Conservation (phyloP, 305 asterid species). For the Salvia sclarea region DNA sequence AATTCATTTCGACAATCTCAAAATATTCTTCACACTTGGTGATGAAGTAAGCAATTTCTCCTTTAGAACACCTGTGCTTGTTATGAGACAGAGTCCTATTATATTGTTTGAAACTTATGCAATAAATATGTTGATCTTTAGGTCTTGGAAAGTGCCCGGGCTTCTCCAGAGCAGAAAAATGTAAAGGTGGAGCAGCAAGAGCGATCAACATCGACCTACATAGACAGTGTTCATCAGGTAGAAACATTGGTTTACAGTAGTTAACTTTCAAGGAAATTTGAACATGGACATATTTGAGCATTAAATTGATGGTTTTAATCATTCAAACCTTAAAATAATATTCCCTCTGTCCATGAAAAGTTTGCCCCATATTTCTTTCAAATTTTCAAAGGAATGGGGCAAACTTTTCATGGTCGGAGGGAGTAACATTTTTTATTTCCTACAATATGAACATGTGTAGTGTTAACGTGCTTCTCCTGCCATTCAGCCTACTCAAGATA, state of each 20-base stretch:
- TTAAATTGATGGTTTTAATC: background rate
- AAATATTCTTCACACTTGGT: background rate
- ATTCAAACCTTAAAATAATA: background rate
- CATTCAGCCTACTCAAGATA: background rate
- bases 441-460: background rate
- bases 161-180: background rate
- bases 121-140: too few species aligned
- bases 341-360: too few species aligned
- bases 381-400: too few species aligned
- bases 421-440: too few species aligned
- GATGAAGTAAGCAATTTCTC: background rate
- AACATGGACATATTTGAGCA: too few species aligned
- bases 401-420: too few species aligned
- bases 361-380: too few species aligned
- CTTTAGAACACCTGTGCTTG: background rate
- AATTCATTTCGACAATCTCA: background rate
- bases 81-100: background rate
- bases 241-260: too few species aligned
- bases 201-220: too few species aligned
- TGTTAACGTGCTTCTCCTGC: background rate
- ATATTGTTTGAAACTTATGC: background rate
- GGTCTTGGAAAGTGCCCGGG: too few species aligned
- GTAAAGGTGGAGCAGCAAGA: background rate
- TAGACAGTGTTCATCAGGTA: too few species aligned
- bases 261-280: too few species aligned